Evolutionary conservation across 73 alveolate genomes (phyloP).

Genomic region (Tetrahymena malaccensis): DNA sequence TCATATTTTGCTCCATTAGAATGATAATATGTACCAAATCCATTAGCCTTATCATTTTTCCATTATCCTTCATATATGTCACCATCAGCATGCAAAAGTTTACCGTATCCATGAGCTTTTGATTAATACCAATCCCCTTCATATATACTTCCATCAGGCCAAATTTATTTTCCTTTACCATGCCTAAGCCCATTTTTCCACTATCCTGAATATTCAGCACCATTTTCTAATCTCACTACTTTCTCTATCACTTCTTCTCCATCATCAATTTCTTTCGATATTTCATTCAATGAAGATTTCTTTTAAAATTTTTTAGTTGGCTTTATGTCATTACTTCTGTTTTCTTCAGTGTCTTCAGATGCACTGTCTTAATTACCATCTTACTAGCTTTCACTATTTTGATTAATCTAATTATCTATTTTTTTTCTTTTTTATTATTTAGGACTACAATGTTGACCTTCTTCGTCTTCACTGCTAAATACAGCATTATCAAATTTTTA

Average conservation of each 20-base stretch:
- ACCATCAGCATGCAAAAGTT: slow-evolving; percentile 44
- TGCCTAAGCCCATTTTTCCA: slow-evolving; percentile 65
- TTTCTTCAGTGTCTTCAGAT: not conserved
- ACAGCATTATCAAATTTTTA: not conserved
- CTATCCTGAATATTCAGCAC: slow-evolving; percentile 69
- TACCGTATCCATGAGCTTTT: slow-evolving; percentile 29
- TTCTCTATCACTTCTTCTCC: not conserved
- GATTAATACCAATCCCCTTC: slow-evolving; percentile 46
- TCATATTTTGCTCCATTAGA: too few species aligned
- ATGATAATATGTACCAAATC: too few species aligned
- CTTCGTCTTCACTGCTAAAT: not conserved
- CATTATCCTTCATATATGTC: slow-evolving; percentile 55
- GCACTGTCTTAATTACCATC: not conserved
- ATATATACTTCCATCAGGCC: slow-evolving; percentile 64
- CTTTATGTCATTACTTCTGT: not conserved
- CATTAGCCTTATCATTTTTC: slow-evolving; percentile 54
- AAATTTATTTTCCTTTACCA: slow-evolving; percentile 64
- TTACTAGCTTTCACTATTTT: not conserved
- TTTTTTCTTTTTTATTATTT: not conserved
- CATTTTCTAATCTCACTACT: slow-evolving; percentile 33
- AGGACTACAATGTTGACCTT: not conserved
- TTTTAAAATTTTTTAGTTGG: not conserved
- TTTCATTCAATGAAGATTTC: not conserved
- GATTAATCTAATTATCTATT: not conserved
- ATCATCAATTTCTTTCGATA: not conserved